These are phyloP conservation scores for Nakazawaea molendinolei DNA, from an alignment of 805 yeast species.

Conservation along the genomic window DNA sequence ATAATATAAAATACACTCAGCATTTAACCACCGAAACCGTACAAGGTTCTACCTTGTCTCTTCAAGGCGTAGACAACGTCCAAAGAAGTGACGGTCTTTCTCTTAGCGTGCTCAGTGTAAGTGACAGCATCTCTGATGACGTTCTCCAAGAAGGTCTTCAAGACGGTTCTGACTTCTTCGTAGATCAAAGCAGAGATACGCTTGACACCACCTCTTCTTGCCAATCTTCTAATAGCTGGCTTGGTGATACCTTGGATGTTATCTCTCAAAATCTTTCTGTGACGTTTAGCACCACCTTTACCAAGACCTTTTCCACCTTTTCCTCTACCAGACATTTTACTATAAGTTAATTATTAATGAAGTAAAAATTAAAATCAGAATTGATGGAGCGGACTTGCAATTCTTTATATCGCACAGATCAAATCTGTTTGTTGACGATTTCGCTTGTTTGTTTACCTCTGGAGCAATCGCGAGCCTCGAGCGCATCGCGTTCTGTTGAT, in stretches of 20 bases:
- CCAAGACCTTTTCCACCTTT: conserved; percentile 99
- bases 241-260: conserved; percentile 99
- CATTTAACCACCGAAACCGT: conserved; percentile 98
- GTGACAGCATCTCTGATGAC: conserved; percentile 99
- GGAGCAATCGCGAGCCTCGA: not conserved
- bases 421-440: no score
- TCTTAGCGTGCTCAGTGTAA: conserved; percentile 99
- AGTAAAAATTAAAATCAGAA: not conserved
- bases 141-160: conserved; percentile 91
- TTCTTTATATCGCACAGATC: no score
- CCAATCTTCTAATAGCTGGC: conserved; percentile 99
- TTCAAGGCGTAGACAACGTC: conserved; percentile 98
- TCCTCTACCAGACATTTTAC: conserved; percentile 95
- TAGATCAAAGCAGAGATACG: conserved; percentile 98
- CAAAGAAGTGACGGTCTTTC: conserved; percentile 98
- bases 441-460: no score
- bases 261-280: conserved; percentile 98
- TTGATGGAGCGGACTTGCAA: not conserved
- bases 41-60: conserved; percentile 99
- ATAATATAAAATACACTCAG: conserved; percentile 7
- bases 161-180: conserved; percentile 97
- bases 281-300: conserved; percentile 99
- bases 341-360: no score
- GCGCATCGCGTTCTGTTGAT: not conserved
- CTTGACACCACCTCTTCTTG: conserved; percentile 99